These are phyloP conservation scores for Monilinia laxa DNA, from an alignment of 2,329 filamentous ascomycete species.

Conservation along the genomic window DNA sequence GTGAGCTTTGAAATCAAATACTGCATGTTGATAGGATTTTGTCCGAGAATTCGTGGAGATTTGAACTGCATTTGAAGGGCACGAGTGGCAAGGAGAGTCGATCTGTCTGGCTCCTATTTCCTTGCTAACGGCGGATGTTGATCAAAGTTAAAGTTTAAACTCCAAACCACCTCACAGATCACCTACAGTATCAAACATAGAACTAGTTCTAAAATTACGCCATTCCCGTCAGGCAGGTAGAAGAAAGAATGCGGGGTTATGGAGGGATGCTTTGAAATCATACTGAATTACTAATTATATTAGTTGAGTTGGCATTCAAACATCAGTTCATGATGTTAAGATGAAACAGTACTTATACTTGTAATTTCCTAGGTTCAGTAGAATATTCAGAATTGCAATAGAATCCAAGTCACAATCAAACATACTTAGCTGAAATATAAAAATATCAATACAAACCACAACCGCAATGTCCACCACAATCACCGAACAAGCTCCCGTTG, in stretches of 20 bases:
- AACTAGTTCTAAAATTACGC: background rate
- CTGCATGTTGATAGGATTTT: background rate
- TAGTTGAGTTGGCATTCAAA: background rate
- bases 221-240: background rate
- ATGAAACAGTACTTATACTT: conserved; percentile 13
- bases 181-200: background rate
- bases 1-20: conserved; percentile 15
- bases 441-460: background rate
- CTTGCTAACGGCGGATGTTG: background rate
- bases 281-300: conserved; percentile 18
- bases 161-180: no score
- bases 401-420: background rate
- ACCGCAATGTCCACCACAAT: conserved; percentile 17
- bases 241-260: conserved; percentile 15
- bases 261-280: conserved; percentile 19
- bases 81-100: background rate
- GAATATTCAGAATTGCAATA: background rate
- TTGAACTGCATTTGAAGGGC: background rate
- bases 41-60: background rate
- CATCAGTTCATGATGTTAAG: background rate
- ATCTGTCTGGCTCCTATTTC: background rate
- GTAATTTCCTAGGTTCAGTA: background rate
- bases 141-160: no score
- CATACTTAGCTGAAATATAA: background rate
- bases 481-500: conserved; percentile 15